These are phyloP conservation scores for Pythium periplocum DNA, from an alignment of 352 stramenopile species.

Conservation along the genomic window DNA sequence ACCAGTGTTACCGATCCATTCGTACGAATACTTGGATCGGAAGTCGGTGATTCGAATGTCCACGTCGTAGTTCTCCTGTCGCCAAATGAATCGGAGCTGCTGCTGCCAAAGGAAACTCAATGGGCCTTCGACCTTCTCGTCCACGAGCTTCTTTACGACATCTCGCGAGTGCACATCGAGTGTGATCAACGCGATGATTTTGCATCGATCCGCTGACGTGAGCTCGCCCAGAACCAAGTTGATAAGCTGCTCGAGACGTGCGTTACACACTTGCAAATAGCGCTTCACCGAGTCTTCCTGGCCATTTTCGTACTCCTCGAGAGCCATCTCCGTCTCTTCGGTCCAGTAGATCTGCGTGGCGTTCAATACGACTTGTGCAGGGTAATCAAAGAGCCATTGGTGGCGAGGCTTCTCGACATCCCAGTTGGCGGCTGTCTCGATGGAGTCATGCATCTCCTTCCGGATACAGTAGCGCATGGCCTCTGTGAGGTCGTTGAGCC, in stretches of 20 bases:
- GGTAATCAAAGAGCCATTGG: slow-evolving; percentile 97
- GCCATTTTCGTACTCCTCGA: slow-evolving; percentile 86
- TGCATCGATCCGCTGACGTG: slow-evolving; percentile 86
- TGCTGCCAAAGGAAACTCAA: slow-evolving; percentile 88
- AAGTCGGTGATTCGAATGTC: slow-evolving; percentile 97
- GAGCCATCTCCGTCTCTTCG: slow-evolving; percentile 92
- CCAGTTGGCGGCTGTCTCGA: slow-evolving; percentile 86
- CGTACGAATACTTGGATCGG: slow-evolving; percentile 90
- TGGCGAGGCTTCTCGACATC: slow-evolving; percentile 96
- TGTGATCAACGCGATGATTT: slow-evolving; percentile 95
- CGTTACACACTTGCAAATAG: slow-evolving; percentile 76
- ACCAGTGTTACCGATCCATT: slow-evolving; percentile 87
- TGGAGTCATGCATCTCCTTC: slow-evolving; percentile 85
- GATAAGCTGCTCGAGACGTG: slow-evolving; percentile 88
- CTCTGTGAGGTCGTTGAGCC: slow-evolving; percentile 85
- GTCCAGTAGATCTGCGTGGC: slow-evolving; percentile 94
- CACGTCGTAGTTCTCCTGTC: slow-evolving; percentile 93
- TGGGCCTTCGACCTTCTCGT: slow-evolving; percentile 86
- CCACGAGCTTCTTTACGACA: slow-evolving; percentile 87
- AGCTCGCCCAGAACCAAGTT: slow-evolving; percentile 89
- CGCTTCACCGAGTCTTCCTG: slow-evolving; percentile 85
- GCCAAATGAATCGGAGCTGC: slow-evolving; percentile 86
- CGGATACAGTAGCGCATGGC: slow-evolving; percentile 79
- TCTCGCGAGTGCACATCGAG: slow-evolving; percentile 95
- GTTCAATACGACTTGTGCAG: slow-evolving; percentile 85